Evolutionary conservation across 306 rosid species (phyloP).

Genomic region (Glycine soja): DNA sequence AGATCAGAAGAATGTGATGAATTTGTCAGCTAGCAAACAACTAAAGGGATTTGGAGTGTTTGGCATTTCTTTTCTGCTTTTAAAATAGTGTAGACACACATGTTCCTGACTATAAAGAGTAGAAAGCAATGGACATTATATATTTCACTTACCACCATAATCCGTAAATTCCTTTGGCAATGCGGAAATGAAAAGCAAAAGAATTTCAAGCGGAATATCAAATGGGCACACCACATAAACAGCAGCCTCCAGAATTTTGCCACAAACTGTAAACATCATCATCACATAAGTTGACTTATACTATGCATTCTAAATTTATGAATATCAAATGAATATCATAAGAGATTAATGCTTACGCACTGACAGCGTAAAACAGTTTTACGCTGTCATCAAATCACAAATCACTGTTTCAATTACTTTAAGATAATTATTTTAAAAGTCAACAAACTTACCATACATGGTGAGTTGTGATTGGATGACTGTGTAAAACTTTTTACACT

Average conservation of each 20-base stretch:
- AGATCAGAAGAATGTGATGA: slow-evolving; percentile 9
- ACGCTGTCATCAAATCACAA: no score
- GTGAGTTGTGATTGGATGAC: no score
- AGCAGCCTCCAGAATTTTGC: slow-evolving; percentile 77
- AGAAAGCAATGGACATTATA: slow-evolving; percentile 34
- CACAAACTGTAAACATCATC: slow-evolving; percentile 71
- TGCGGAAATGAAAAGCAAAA: slow-evolving; percentile 81
- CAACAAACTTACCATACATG: no score
- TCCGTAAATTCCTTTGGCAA: slow-evolving; percentile 86
- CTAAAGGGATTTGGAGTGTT: slow-evolving; percentile 16
- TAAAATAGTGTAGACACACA: slow-evolving; percentile 15
- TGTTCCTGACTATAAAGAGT: slow-evolving; percentile 27
- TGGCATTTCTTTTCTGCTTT: slow-evolving; percentile 8
- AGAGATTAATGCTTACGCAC: no score
- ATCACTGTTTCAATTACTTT: no score
- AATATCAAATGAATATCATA: slow-evolving; percentile 27
- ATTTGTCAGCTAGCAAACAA: not conserved
- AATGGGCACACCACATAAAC: slow-evolving; percentile 72
- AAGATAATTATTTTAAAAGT: no score
- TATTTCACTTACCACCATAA: slow-evolving; percentile 68
- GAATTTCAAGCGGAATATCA: slow-evolving; percentile 73
- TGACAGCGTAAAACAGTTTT: no score
- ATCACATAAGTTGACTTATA: slow-evolving; percentile 44
- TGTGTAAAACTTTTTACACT: no score
- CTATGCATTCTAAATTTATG: slow-evolving; percentile 38